phyloP scores from a whole-genome alignment of 305 asterid genomes.

The Fraxinus platypoda region DNA sequence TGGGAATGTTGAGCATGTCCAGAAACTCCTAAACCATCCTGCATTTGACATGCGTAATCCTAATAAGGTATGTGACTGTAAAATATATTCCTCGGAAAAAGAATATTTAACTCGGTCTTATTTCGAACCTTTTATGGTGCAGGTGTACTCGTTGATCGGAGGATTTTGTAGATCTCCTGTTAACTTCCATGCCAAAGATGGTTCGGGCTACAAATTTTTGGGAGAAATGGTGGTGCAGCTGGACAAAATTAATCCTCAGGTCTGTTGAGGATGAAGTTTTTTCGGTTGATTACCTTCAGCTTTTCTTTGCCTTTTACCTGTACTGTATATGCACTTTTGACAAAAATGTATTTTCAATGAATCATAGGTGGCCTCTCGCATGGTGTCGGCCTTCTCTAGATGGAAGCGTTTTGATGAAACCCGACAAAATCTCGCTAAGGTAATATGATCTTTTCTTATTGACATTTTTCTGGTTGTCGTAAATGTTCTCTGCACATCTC shows the following conservation, averaged over 20 bases:
- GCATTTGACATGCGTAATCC: constrained; percentile 93
- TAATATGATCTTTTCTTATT: constrained; percentile 16
- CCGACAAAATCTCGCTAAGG: constrained; percentile 71
- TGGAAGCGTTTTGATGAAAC: constrained; percentile 81
- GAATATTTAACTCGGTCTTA: neutral
- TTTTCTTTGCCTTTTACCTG: neutral
- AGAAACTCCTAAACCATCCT: constrained; percentile 70
- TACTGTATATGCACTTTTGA: neutral
- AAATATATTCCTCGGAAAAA: neutral
- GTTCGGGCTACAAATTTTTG: constrained; percentile 69
- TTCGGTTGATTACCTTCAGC: neutral
- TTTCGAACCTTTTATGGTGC: constrained; percentile 15
- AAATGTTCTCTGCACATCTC: neutral
- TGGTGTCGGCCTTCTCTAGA: constrained; percentile 78
- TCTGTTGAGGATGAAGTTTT: constrained; percentile 8
- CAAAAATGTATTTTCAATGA: neutral
- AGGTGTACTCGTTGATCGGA: constrained; percentile 84
- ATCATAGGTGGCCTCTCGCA: constrained; percentile 70
- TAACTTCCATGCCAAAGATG: constrained; percentile 73
- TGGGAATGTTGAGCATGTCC: constrained; percentile 85
- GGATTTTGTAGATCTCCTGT: constrained; percentile 75
- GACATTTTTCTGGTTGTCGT: neutral
- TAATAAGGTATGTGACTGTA: constrained; percentile 56
- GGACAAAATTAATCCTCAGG: constrained; percentile 85
- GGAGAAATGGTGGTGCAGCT: constrained; percentile 72